Conservation (phyloP, 352 stramenopile genomes). For the Pythium coloratum region DNA sequence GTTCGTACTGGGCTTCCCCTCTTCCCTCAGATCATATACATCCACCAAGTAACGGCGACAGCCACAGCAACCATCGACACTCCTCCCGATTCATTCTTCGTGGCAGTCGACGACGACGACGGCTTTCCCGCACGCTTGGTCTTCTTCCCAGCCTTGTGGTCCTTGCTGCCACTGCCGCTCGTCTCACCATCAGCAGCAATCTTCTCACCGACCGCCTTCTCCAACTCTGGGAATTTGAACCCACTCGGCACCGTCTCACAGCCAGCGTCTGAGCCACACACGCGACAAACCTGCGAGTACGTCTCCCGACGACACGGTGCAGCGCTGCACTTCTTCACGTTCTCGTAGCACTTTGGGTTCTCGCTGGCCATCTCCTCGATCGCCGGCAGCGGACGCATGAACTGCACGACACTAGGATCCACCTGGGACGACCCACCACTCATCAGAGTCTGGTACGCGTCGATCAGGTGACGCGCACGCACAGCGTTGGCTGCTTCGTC, state of each 20-base stretch:
- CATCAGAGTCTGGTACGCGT: constrained; percentile 28
- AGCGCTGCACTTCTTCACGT: constrained; percentile 26
- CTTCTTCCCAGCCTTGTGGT: background rate
- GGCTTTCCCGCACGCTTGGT: background rate
- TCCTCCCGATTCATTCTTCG: too few relatives aligned
- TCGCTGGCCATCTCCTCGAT: constrained; percentile 24
- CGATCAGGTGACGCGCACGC: constrained; percentile 25
- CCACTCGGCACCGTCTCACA: constrained; percentile 10
- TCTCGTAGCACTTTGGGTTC: constrained; percentile 40
- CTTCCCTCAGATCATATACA: too few relatives aligned
- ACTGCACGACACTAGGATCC: constrained; percentile 9
- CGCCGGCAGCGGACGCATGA: constrained; percentile 30
- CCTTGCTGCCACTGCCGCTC: background rate
- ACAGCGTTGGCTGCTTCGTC: constrained; percentile 24
- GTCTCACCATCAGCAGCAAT: constrained; percentile 1
- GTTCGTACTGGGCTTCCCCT: too few relatives aligned
- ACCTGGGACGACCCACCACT: constrained; percentile 18
- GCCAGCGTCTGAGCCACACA: constrained; percentile 35
- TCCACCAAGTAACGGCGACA: too few relatives aligned
- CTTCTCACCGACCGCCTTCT: constrained; percentile 20
- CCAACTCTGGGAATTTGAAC: constrained; percentile 25
- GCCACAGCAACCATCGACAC: too few relatives aligned
- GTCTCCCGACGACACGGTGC: constrained; percentile 21
- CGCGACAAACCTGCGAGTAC: constrained; percentile 31
- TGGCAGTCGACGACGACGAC: too few relatives aligned